phyloP scores from a whole-genome alignment of 1,284 basidiomycete species.

The Cystobasidiaceae sp. region DNA sequence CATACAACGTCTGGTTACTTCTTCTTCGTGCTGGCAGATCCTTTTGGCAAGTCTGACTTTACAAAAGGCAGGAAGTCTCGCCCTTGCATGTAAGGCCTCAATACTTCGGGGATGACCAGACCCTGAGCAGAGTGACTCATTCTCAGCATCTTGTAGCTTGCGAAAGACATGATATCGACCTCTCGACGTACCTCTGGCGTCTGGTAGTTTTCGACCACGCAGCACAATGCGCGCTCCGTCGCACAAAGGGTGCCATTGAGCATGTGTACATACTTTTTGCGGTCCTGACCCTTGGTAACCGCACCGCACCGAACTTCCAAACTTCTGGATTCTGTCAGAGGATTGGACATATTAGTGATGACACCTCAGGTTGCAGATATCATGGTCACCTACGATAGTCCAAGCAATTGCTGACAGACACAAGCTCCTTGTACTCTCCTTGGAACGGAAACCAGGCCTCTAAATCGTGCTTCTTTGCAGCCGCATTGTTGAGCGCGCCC shows the following conservation, averaged over 20 bases:
- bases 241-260: slow-evolving; percentile 95
- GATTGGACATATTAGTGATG: slow-evolving; percentile 69
- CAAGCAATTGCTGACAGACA: slow-evolving; percentile 51
- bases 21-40: slow-evolving; percentile 55
- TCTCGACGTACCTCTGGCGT: slow-evolving; percentile 68
- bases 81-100: slow-evolving; percentile 93
- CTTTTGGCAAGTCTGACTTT: slow-evolving; percentile 69
- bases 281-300: slow-evolving; percentile 76
- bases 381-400: slow-evolving; percentile 49
- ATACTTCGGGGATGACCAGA: slow-evolving; percentile 75
- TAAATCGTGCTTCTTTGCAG: slow-evolving; percentile 93
- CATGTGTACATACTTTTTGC: slow-evolving; percentile 94
- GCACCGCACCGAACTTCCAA: slow-evolving; percentile 85
- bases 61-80: slow-evolving; percentile 86
- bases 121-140: slow-evolving; percentile 55
- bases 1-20: slow-evolving; percentile 59
- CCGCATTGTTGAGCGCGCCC: slow-evolving; percentile 92
- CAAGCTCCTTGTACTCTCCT: slow-evolving; percentile 82
- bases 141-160: background rate
- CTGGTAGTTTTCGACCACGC: slow-evolving; percentile 98
- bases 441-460: slow-evolving; percentile 99
- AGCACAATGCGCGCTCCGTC: slow-evolving; percentile 92
- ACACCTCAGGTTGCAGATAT: slow-evolving; percentile 55
- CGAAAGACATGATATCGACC: background rate
- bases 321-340: slow-evolving; percentile 67